These are phyloP conservation scores for Bruguiera hainesii DNA, from an alignment of 441 rosid species.

Conservation along the genomic window DNA sequence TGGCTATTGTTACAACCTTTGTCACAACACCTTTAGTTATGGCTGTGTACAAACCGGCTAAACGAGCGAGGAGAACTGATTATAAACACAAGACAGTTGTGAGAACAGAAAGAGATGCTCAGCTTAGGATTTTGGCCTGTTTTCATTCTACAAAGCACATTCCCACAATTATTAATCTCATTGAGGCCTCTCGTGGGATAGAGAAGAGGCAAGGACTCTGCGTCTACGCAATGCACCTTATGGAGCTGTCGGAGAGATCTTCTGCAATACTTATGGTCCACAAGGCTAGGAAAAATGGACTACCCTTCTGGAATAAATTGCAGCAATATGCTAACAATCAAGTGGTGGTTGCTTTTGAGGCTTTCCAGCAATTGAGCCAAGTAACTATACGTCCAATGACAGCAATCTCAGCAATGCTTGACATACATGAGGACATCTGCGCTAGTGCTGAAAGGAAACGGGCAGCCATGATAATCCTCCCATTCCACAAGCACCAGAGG, in stretches of 20 bases:
- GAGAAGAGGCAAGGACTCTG: slow-evolving; percentile 51
- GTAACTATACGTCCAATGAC: slow-evolving; percentile 85
- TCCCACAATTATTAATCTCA: slow-evolving; percentile 61
- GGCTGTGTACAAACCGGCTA: slow-evolving; percentile 78
- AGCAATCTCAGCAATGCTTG: slow-evolving; percentile 64
- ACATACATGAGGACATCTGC: slow-evolving; percentile 78
- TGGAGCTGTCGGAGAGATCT: slow-evolving; percentile 81
- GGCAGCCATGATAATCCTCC: slow-evolving; percentile 61
- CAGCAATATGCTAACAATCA: slow-evolving; percentile 37
- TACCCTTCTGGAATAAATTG: slow-evolving; percentile 74
- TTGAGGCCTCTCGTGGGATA: slow-evolving; percentile 71
- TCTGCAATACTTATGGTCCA: slow-evolving; percentile 91
- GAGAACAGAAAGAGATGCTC: slow-evolving; percentile 41
- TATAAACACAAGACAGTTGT: slow-evolving; percentile 46
- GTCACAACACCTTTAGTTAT: slow-evolving; percentile 80
- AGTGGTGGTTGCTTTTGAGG: slow-evolving; percentile 82
- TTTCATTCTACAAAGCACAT: slow-evolving; percentile 50
- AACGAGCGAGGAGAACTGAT: slow-evolving; percentile 34
- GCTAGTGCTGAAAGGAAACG: slow-evolving; percentile 56
- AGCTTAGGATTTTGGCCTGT: slow-evolving; percentile 53
- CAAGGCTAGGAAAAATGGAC: slow-evolving; percentile 76
- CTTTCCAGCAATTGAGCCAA: slow-evolving; percentile 60
- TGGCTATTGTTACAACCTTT: slow-evolving; percentile 90
- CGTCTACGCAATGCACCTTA: slow-evolving; percentile 75
- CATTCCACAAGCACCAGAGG: slow-evolving; percentile 76